A percentile compares a stretch with the other conserved stretches of the same genome.
Evolutionary conservation across 495 filamentous ascomycete species (phyloP).

Genomic region (Xylona heveae): DNA sequence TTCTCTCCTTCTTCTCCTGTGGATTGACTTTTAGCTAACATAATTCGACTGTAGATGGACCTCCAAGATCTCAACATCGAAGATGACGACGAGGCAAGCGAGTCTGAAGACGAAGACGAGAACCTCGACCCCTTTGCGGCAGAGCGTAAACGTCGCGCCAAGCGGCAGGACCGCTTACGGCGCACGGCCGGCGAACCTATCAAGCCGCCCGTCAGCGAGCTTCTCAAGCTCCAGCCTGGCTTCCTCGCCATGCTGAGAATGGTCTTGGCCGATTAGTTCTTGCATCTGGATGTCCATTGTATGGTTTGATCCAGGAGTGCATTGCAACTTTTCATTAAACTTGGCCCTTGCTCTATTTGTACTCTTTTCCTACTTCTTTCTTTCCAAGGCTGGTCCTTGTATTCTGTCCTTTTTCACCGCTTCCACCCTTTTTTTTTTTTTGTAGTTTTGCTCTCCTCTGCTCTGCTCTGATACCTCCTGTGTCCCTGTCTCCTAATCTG

Average conservation of each 20-base stretch:
- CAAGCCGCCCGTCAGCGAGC: conserved; percentile 64
- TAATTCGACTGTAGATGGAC: conserved; percentile 32
- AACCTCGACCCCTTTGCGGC: conserved; percentile 67
- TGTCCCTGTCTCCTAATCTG: too few relatives aligned
- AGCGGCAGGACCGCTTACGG: conserved; percentile 56
- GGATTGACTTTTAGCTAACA: conserved; percentile 4
- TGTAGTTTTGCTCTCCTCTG: too few relatives aligned
- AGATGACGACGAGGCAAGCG: conserved; percentile 36
- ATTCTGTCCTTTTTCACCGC: too few relatives aligned
- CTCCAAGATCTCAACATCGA: conserved; percentile 61
- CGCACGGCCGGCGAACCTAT: conserved; percentile 72
- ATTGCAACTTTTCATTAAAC: too few relatives aligned
- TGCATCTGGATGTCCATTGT: too few relatives aligned
- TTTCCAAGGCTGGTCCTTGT: too few relatives aligned
- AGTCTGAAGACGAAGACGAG: conserved; percentile 55
- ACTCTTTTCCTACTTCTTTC: too few relatives aligned
- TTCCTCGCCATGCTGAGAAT: conserved; percentile 71
- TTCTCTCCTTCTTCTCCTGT: conserved; percentile 3
- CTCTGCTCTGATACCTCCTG: too few relatives aligned
- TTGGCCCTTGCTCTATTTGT: too few relatives aligned
- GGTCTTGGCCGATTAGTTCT: conserved; percentile 66
- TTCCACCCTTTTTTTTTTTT: too few relatives aligned
- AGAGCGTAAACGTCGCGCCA: conserved; percentile 54
- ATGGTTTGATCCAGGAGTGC: too few relatives aligned
- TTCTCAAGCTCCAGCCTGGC: conserved; percentile 51